Evolutionary conservation across 148 eudicot species (phyloP).

Genomic region (Rhododendron griersonianum): DNA sequence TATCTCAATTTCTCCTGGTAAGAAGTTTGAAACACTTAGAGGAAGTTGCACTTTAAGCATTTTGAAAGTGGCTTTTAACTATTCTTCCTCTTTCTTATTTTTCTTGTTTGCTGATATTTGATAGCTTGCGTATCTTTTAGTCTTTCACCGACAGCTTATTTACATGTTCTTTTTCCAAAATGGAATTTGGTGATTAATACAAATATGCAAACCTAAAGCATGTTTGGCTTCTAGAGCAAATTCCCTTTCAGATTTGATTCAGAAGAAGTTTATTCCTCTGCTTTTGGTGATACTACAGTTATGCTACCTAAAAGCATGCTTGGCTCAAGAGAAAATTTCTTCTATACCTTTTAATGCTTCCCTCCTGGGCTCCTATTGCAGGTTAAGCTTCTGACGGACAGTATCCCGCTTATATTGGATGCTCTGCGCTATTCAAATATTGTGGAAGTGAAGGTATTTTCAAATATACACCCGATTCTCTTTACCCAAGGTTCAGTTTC

Average conservation of each 20-base stretch:
- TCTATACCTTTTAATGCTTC: background rate
- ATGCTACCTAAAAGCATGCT: background rate
- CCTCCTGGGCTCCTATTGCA: conserved; percentile 23
- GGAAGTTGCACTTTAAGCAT: background rate
- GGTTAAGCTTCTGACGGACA: conserved; percentile 60
- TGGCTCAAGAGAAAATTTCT: background rate
- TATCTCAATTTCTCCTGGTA: background rate
- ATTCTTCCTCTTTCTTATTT: background rate
- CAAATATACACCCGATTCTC: background rate
- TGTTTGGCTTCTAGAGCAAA: background rate
- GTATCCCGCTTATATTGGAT: conserved; percentile 55
- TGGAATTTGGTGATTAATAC: background rate
- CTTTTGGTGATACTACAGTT: background rate
- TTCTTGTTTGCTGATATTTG: background rate
- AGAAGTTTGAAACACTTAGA: background rate
- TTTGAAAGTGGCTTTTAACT: background rate
- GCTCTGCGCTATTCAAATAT: conserved; percentile 51
- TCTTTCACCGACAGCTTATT: background rate
- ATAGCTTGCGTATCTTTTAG: background rate
- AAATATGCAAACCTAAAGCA: background rate
- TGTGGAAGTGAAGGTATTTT: conserved; percentile 69
- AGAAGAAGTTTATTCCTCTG: background rate
- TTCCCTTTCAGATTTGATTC: background rate
- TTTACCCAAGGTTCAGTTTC: background rate
- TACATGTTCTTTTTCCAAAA: background rate